Percentiles rank a stretch among this genome's conserved stretches.
Evolutionary conservation across 2,329 filamentous ascomycete genomes (phyloP).

Genomic region (Kalaharituber pfeilii): DNA sequence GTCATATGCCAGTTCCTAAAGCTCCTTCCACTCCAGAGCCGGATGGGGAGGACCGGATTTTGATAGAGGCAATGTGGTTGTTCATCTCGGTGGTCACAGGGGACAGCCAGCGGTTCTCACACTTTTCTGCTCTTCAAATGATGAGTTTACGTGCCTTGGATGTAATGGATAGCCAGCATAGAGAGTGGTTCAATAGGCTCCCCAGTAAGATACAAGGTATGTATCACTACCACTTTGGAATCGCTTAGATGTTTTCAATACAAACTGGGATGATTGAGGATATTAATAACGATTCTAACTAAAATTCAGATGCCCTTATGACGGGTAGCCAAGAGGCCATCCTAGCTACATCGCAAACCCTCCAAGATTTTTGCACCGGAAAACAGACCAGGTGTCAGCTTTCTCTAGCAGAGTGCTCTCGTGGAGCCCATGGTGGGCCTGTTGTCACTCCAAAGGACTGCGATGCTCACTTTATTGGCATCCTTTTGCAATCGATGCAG

Average conservation of each 20-base stretch:
- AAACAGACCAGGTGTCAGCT: not conserved
- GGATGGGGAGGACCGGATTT: not conserved
- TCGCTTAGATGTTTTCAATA: no score
- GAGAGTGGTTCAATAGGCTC: not conserved
- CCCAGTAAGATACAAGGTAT: not conserved
- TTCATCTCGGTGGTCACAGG: not conserved
- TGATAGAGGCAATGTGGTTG: not conserved
- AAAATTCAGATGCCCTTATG: not conserved
- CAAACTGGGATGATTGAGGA: no score
- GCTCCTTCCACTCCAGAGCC: not conserved
- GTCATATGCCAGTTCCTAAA: not conserved
- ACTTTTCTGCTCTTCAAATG: not conserved
- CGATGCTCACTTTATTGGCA: not conserved
- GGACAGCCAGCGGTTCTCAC: not conserved
- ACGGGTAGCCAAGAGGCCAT: not conserved
- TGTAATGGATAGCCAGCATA: not conserved
- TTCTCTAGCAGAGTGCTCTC: not conserved
- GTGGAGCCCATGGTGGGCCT: no score
- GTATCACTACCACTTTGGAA: conserved; percentile 22
- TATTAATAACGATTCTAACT: not conserved
- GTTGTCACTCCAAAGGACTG: no score
- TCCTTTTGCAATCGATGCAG: not conserved
- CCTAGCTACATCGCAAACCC: not conserved
- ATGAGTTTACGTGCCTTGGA: not conserved
- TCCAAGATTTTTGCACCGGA: not conserved